A percentile compares a stretch with the other conserved stretches of the same genome.
phyloP scores from a whole-genome alignment of 345 rosid species.

The rapeseed (Brassica napus) region Da-Ae NC_063445.1:6685501-6686000 shows the following conservation, averaged over 20 bases:
- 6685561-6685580: slow-evolving; percentile 33
- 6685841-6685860: slow-evolving; percentile 88
- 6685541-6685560: slow-evolving; percentile 81
- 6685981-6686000: slow-evolving; percentile 54
- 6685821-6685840: slow-evolving; percentile 61
- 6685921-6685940: slow-evolving; percentile 59
- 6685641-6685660: not conserved
- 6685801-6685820: slow-evolving; percentile 95
- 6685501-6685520: slow-evolving; percentile 63
- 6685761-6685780: slow-evolving; percentile 65
- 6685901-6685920: slow-evolving; percentile 88
- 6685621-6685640: slow-evolving; percentile 24
- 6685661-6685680: not conserved
- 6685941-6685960: slow-evolving; percentile 48
- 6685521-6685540: slow-evolving; percentile 90
- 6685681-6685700: slow-evolving; percentile 28
- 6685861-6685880: slow-evolving; percentile 98
- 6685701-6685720: slow-evolving; percentile 32
- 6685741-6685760: slow-evolving; percentile 79
- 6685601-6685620: slow-evolving; percentile 22
- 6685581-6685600: slow-evolving; percentile 27
- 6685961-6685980: slow-evolving; percentile 43
- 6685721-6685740: slow-evolving; percentile 83
- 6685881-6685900: slow-evolving; percentile 91
- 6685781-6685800: slow-evolving; percentile 84